Percentiles rank a stretch among this genome's conserved stretches.
Conservation (phyloP, 1,139 yeast species). For the Pichia sp. region DNA sequence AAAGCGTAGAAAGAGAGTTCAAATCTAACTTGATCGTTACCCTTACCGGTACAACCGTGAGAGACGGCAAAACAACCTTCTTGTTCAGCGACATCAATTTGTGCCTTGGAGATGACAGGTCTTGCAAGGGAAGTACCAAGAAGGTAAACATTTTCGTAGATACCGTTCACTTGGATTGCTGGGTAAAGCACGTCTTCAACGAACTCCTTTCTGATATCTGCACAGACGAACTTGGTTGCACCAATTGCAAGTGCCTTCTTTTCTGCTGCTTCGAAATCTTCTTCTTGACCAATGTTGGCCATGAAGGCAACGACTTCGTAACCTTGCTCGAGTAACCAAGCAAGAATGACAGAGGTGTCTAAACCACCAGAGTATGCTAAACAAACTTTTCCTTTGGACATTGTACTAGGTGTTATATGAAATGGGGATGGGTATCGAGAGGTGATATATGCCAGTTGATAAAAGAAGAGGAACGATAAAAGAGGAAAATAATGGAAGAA, state of each 20-base stretch:
- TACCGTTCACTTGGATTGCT: slow-evolving; percentile 94
- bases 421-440: too few species aligned
- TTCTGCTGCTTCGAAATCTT: slow-evolving; percentile 96
- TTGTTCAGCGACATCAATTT: slow-evolving; percentile 91
- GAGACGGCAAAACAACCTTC: slow-evolving; percentile 98
- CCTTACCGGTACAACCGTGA: slow-evolving; percentile 99
- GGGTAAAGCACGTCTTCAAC: slow-evolving; percentile 92
- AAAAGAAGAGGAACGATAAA: neutral
- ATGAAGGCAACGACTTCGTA: slow-evolving; percentile 96
- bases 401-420: slow-evolving; percentile 21
- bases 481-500: neutral
- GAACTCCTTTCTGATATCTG: slow-evolving; percentile 91
- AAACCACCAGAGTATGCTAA: slow-evolving; percentile 99
- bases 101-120: slow-evolving; percentile 98
- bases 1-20: slow-evolving; percentile 95
- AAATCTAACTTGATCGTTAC: slow-evolving; percentile 98
- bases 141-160: slow-evolving; percentile 92
- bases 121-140: slow-evolving; percentile 97
- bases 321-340: slow-evolving; percentile 97
- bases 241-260: slow-evolving; percentile 95
- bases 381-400: slow-evolving; percentile 98
- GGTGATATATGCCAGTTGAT: too few species aligned
- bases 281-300: slow-evolving; percentile 99
- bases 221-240: slow-evolving; percentile 91
- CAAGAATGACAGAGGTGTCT: slow-evolving; percentile 94